Evolutionary conservation across 768 basidiomycete species (phyloP).

Genomic region (Chalciporus pseudorubinellus): DNA sequence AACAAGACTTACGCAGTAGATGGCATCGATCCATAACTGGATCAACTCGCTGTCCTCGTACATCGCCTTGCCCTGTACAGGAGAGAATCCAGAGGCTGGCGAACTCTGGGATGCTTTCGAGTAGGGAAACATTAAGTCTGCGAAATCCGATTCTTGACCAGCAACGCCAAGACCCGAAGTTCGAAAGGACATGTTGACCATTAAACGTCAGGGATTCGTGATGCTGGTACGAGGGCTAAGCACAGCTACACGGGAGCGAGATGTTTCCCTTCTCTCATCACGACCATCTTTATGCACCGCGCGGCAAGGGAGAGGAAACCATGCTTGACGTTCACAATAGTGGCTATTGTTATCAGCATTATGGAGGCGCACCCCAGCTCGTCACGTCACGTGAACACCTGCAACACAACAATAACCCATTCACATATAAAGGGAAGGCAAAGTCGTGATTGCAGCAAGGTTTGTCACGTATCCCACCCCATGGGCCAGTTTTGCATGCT

Average conservation of each 20-base stretch:
- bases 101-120: conserved; percentile 1
- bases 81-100: conserved; percentile 7
- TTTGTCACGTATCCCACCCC: neutral
- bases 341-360: conserved; percentile 23
- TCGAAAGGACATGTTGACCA: conserved; percentile 20
- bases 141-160: conserved; percentile 26
- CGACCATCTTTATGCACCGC: conserved; percentile 19
- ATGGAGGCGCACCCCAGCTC: neutral
- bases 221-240: conserved; percentile 22
- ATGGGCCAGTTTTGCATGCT: conserved; percentile 5
- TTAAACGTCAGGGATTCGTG: conserved; percentile 6
- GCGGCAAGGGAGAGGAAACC: conserved; percentile 6
- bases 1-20: conserved; percentile 20
- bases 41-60: conserved; percentile 25
- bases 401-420: conserved; percentile 26
- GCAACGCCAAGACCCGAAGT: conserved; percentile 23
- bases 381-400: conserved; percentile 21
- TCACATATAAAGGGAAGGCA: conserved; percentile 1
- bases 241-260: conserved; percentile 25
- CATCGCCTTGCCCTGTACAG: conserved; percentile 15
- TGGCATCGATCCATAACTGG: conserved; percentile 27
- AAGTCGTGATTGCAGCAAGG: conserved; percentile 14
- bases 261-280: neutral
- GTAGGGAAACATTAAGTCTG: conserved; percentile 15
- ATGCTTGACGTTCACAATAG: conserved; percentile 24